phyloP scores from a whole-genome alignment of 495 filamentous ascomycete genomes.

The Neurospora africana region DNA sequence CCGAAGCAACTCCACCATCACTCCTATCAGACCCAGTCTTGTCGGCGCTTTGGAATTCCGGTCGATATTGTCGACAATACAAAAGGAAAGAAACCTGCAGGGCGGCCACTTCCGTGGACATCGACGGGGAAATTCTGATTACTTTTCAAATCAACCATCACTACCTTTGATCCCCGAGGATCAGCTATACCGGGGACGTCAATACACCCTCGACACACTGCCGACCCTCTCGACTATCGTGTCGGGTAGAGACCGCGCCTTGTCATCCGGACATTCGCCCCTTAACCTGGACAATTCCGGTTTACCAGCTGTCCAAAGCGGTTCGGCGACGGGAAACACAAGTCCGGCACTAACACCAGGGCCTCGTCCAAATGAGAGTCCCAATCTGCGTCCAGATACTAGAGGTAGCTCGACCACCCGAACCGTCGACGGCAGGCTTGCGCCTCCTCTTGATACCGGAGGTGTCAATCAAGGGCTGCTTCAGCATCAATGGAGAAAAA shows the following conservation, averaged over 20 bases:
- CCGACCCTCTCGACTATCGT: not conserved
- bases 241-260: constrained; percentile 16
- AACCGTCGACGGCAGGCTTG: constrained; percentile 21
- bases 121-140: constrained; percentile 47
- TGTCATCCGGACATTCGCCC: constrained; percentile 21
- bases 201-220: not conserved
- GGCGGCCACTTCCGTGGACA: constrained; percentile 55
- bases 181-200: not conserved
- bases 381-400: constrained; percentile 3
- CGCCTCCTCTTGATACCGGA: constrained; percentile 12
- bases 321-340: not conserved
- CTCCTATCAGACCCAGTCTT: constrained; percentile 81
- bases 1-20: constrained; percentile 61
- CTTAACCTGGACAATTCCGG: constrained; percentile 9
- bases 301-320: constrained; percentile 1
- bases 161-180: not conserved
- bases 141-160: constrained; percentile 3
- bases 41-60: constrained; percentile 92
- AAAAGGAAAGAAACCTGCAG: constrained; percentile 65
- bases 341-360: not conserved
- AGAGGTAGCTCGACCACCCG: constrained; percentile 13
- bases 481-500: not conserved
- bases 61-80: constrained; percentile 71
- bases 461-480: not conserved
- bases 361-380: not conserved